phyloP scores from a whole-genome alignment of 1,284 basidiomycete species.

The Gomphus sp. region DNA sequence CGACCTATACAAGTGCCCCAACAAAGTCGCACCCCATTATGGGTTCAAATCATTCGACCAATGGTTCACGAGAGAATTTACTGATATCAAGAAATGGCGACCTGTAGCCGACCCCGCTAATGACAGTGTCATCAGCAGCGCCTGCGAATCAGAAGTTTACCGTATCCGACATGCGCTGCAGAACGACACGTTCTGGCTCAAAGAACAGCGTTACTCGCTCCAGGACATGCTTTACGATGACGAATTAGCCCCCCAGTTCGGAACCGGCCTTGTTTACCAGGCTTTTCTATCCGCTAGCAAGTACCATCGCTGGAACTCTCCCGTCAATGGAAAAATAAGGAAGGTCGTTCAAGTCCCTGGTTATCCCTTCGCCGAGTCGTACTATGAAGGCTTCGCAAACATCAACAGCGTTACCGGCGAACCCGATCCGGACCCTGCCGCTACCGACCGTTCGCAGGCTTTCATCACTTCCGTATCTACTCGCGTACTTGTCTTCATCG shows the following conservation, averaged over 20 bases:
- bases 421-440: constrained; percentile 19
- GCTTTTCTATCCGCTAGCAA: constrained; percentile 37
- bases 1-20: constrained; percentile 30
- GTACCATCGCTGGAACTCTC: constrained; percentile 50
- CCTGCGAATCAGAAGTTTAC: constrained; percentile 39
- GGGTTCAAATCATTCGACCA: constrained; percentile 46
- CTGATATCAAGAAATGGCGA: no score
- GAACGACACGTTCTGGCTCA: constrained; percentile 37
- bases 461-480: constrained; percentile 31
- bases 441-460: constrained; percentile 23
- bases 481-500: constrained; percentile 43
- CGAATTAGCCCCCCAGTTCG: constrained; percentile 25
- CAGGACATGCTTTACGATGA: constrained; percentile 30
- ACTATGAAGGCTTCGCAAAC: constrained; percentile 36
- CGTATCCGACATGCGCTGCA: constrained; percentile 26
- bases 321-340: constrained; percentile 37
- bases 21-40: constrained; percentile 26
- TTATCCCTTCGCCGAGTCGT: neutral
- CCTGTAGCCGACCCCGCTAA: no score
- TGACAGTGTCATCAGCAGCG: no score
- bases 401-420: constrained; percentile 11
- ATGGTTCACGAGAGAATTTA: constrained; percentile 47
- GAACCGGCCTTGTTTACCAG: constrained; percentile 45
- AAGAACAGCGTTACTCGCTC: constrained; percentile 35
- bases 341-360: constrained; percentile 36